These are phyloP conservation scores for Pythium phragmiticola DNA, from an alignment of 352 stramenopile species.

Conservation along the genomic window DNA sequence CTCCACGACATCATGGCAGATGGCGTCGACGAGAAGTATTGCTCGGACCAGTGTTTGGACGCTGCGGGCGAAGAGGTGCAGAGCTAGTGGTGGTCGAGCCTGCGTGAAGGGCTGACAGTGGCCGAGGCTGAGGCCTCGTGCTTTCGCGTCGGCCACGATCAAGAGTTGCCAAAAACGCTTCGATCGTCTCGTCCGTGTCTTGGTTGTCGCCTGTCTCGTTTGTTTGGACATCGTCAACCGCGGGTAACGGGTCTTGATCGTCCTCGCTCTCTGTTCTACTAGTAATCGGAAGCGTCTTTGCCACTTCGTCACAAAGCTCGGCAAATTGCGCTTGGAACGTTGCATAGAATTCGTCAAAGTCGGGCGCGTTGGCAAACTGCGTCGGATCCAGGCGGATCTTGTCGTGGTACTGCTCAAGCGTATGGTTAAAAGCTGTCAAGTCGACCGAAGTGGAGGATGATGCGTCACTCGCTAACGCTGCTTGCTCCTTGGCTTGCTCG, in stretches of 20 bases:
- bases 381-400: slow-evolving; percentile 19
- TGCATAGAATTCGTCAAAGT: slow-evolving; percentile 31
- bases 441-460: no score
- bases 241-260: neutral
- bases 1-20: neutral
- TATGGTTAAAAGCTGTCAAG: slow-evolving; percentile 14
- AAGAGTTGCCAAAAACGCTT: slow-evolving; percentile 24
- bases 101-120: neutral
- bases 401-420: slow-evolving; percentile 32
- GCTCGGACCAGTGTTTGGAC: slow-evolving; percentile 4
- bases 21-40: neutral
- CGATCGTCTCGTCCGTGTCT: slow-evolving; percentile 17
- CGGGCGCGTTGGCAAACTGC: slow-evolving; percentile 4
- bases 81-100: neutral
- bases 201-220: neutral
- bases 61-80: slow-evolving; percentile 1
- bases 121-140: neutral
- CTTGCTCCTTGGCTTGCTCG: neutral
- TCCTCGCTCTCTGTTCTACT: neutral
- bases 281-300: slow-evolving; percentile 20
- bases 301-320: slow-evolving; percentile 34
- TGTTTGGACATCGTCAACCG: no score
- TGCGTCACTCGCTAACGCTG: neutral
- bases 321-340: slow-evolving; percentile 34
- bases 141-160: slow-evolving; percentile 1